Evolutionary conservation across 31 red algal genomes (phyloP), one percentile per base, ranked within the genome.

Genomic region (Odonthalia washingtoniensis): DNA sequence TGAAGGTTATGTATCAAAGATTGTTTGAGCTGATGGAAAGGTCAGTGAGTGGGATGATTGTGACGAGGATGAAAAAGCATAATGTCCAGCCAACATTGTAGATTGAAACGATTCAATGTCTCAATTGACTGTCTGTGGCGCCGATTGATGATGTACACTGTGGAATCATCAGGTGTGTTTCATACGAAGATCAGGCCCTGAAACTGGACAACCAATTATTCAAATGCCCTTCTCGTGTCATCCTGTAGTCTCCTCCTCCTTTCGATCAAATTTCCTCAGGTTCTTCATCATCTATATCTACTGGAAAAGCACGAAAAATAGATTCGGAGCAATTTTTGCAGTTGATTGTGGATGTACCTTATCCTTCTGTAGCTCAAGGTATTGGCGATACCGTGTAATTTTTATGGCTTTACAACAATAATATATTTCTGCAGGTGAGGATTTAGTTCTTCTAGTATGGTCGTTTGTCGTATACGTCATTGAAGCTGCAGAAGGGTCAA

Each of bases 181-280:
- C 87, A 34, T 93, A 83, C 69, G 90, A 96, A 35, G 72, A 94
- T 5, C 89, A 89, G 72, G 97, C 96, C 74, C 9, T 99, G 3
- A 94, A 99, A 76, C 65, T 99, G n/a, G 97, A 99, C 68, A 99
- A 99, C 65, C 97, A 99, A 63, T 77, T 99, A 31, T 78, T 87
- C 3, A 78, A 89, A 40, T 92, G 94, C 74, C 84, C 87, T 32
- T 99, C 87, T 81, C 97, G 94, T n/a, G 97, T 99, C 14, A 83
- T 96, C 65, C 37, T 95, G 41, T 99, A 93, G 97, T 96, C 94
- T 40, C 94, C 96, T 2, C 91, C 91, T 36, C 90, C 92, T 33
- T 43, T 82, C 40, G 68, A 64, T n/a, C 30, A 18, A n/a, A 45
- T 14, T 37, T 4, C 17, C 5, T 77, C 70, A 5, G 45, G 52